Base-by-base conservation (phyloP, 805 yeast species). In the Candida coleopterorum region DNA sequence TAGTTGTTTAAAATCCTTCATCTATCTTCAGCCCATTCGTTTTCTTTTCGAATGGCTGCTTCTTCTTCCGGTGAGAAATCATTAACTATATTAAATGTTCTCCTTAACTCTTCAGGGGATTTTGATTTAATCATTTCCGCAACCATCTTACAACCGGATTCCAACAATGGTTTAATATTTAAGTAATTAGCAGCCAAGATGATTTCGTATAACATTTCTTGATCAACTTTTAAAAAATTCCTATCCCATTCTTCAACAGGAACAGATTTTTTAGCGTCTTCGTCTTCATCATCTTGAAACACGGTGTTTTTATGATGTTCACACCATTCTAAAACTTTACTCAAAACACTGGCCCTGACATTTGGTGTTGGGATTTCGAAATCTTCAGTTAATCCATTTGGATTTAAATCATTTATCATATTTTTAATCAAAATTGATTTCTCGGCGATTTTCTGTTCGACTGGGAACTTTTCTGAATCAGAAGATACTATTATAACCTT, bases 221-320 rank as follows among this genome's bases (percentile, higher is more conserved):
- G 97, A 62, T 90, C 97, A 25, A 90, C 96, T 55, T 85, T 85
- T 50, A 90, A 74, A 59, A 89, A 90, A 59, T 85, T 86, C 59
- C 85, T 85, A 63, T 90, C 97, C 97, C 97, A 90, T 32, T 88
- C 88, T 43, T 84, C 90, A 35, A 90, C 87, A 3, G 95, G 96
- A 2, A 88, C 87, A n/a, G 90, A 74, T 55, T 85, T 85, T 57
- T 84, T 79, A 17, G 85, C 75, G 48, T 86, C 95, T 37, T 83
- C 89, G 45, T 86, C 96, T 37, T 81, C 89, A 33, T 74, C 79
- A 44, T 80, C 87, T 14, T 85, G 85, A 60, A 81, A 81, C 14
- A 69, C 70, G 8, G 84, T 75, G 55, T 85, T 88, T 58, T 81
- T 84, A 68, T 90, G 96, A 58, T 90, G 93, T 53, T 85, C 94